phyloP scores from a whole-genome alignment of 2,329 filamentous ascomycete genomes.

The Metarhizium guizhouense region DNA sequence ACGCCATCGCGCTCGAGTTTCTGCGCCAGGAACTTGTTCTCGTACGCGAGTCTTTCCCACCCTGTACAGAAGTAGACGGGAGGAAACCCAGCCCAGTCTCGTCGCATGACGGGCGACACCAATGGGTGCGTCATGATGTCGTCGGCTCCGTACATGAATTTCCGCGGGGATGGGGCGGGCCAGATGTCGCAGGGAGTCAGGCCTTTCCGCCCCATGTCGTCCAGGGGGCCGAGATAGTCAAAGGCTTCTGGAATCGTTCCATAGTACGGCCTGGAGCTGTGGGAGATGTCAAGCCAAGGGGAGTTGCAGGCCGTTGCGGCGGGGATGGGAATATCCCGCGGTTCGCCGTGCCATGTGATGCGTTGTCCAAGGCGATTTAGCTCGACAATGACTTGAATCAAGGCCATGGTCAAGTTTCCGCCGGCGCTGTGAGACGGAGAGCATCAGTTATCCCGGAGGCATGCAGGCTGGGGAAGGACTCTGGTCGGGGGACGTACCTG shows the following conservation, averaged over 20 bases:
- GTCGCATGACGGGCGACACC: constrained; percentile 49
- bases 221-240: constrained; percentile 43
- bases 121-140: constrained; percentile 55
- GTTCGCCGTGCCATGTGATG: constrained; percentile 51
- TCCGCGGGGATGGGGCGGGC: constrained; percentile 47
- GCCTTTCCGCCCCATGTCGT: constrained; percentile 15
- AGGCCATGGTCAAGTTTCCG: constrained; percentile 57
- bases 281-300: constrained; percentile 65
- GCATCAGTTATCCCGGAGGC: background rate
- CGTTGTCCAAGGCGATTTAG: constrained; percentile 37
- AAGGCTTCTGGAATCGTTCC: constrained; percentile 17
- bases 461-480: background rate
- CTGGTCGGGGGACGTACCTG: constrained; percentile 29
- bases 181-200: constrained; percentile 42
- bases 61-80: constrained; percentile 63
- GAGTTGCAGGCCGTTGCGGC: constrained; percentile 54
- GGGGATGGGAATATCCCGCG: constrained; percentile 54
- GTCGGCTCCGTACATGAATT: constrained; percentile 46
- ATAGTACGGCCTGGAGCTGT: constrained; percentile 32
- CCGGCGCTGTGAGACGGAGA: constrained; percentile 47
- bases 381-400: constrained; percentile 62
- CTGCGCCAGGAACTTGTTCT: constrained; percentile 51
- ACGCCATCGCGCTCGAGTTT: constrained; percentile 49
- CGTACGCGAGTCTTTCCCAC: constrained; percentile 63
- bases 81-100: constrained; percentile 51